Evolutionary conservation across 2,329 filamentous ascomycete species (phyloP).

Genomic region (Fusarium sp.): DNA sequence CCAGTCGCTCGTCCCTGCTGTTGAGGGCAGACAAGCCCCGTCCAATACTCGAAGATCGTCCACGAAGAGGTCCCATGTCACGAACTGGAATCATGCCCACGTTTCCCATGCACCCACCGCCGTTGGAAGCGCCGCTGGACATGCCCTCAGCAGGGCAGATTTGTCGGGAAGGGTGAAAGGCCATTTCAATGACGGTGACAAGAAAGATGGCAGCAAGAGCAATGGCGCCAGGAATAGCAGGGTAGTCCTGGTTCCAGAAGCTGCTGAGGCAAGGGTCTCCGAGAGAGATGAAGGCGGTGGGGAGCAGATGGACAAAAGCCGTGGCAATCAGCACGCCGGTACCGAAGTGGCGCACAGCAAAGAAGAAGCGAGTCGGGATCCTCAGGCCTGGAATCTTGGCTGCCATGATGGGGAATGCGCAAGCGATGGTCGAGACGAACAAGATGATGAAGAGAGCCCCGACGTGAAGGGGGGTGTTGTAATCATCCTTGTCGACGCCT

Average conservation of each 20-base stretch:
- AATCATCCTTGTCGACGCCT: constrained; percentile 50
- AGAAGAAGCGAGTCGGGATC: constrained; percentile 65
- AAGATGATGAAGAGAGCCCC: constrained; percentile 63
- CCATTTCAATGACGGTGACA: constrained; percentile 83
- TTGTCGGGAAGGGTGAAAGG: constrained; percentile 58
- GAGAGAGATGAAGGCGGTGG: constrained; percentile 70
- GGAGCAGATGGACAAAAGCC: constrained; percentile 79
- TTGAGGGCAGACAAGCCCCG: constrained; percentile 47
- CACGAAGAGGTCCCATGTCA: constrained; percentile 48
- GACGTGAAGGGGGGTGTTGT: constrained; percentile 67
- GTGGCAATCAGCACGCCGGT: constrained; percentile 80
- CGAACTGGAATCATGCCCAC: constrained; percentile 45
- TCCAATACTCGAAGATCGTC: constrained; percentile 48
- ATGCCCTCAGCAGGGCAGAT: constrained; percentile 32
- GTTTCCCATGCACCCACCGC: constrained; percentile 41
- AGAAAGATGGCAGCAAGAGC: constrained; percentile 81
- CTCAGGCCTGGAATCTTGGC: constrained; percentile 60
- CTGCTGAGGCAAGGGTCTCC: constrained; percentile 73
- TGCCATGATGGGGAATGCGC: constrained; percentile 64
- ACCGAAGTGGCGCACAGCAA: constrained; percentile 73
- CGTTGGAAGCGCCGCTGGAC: constrained; percentile 10
- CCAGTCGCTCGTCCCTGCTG: constrained; percentile 30
- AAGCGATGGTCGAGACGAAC: constrained; percentile 58
- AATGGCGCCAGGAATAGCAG: constrained; percentile 80
- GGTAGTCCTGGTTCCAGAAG: constrained; percentile 80